A percentile compares a stretch with the other conserved stretches of the same genome.
phyloP scores from a whole-genome alignment of 768 basidiomycete genomes.

The Boletus insuetus region DNA sequence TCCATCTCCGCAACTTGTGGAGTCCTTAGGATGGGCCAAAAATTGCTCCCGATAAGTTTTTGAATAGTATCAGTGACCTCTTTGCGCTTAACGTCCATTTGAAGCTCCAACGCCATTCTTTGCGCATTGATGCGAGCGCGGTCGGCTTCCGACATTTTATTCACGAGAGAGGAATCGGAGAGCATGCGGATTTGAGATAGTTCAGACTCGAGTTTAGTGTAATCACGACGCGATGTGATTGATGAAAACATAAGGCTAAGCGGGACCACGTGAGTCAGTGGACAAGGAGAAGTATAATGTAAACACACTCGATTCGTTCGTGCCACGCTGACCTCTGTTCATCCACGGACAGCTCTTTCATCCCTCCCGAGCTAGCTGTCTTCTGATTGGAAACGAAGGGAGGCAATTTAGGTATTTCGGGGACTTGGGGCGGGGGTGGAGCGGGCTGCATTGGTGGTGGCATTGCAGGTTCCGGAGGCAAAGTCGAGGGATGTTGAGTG shows the following conservation, averaged over 20 bases:
- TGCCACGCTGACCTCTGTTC: conserved; percentile 40
- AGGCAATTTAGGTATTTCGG: conserved; percentile 17
- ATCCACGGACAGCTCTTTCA: conserved; percentile 29
- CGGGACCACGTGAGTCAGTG: neutral
- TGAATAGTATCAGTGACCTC: conserved; percentile 31
- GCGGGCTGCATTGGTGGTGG: conserved; percentile 20
- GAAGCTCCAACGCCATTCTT: conserved; percentile 21
- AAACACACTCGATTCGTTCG: conserved; percentile 39
- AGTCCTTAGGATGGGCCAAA: conserved; percentile 38
- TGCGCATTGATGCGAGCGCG: conserved; percentile 23
- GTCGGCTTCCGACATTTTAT: conserved; percentile 24
- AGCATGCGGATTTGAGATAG: conserved; percentile 27
- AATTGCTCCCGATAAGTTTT: conserved; percentile 34
- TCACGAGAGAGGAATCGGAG: conserved; percentile 22
- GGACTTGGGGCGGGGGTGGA: conserved; percentile 17
- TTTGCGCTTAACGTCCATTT: conserved; percentile 30
- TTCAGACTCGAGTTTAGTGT: conserved; percentile 32
- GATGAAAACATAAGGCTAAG: conserved; percentile 38
- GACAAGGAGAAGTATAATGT: neutral
- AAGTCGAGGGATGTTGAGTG: neutral
- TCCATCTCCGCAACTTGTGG: conserved; percentile 27
- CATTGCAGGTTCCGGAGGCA: conserved; percentile 13
- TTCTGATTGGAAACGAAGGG: conserved; percentile 18
- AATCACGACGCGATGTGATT: conserved; percentile 33
- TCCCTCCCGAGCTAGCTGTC: neutral